Conservation (phyloP, 2,329 filamentous ascomycete species). For the Epichloe scottii region DNA sequence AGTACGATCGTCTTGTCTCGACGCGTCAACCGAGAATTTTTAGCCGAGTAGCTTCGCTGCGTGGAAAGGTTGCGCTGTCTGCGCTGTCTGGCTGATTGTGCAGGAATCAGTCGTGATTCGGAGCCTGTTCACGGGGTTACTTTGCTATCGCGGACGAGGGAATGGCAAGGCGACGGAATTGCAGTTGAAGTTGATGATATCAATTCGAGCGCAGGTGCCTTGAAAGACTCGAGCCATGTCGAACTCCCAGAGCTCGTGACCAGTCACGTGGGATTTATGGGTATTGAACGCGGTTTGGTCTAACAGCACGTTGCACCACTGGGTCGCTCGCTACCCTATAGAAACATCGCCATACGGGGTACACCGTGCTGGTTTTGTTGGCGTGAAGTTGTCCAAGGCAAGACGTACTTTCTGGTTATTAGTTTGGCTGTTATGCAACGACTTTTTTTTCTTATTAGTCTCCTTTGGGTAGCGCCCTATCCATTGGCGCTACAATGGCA, state of each 20-base stretch:
- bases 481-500: no score
- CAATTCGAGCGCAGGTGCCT: background rate
- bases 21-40: constrained; percentile 2
- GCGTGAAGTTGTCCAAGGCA: no score
- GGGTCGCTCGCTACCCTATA: no score
- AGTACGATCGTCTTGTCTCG: background rate
- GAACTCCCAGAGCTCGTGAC: background rate
- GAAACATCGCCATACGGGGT: no score
- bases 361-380: no score
- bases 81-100: background rate
- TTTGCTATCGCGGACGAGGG: background rate
- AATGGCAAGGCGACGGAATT: background rate
- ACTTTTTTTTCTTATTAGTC: no score
- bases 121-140: background rate
- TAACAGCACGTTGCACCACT: no score
- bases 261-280: background rate
- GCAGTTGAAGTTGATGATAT: background rate
- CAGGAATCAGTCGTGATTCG: background rate
- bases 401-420: no score
- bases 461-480: no score
- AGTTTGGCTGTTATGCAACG: no score
- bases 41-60: background rate
- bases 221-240: background rate
- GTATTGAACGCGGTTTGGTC: no score
- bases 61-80: background rate